Conservation (phyloP, 257 asterid species). For the Datura wrightii region DNA sequence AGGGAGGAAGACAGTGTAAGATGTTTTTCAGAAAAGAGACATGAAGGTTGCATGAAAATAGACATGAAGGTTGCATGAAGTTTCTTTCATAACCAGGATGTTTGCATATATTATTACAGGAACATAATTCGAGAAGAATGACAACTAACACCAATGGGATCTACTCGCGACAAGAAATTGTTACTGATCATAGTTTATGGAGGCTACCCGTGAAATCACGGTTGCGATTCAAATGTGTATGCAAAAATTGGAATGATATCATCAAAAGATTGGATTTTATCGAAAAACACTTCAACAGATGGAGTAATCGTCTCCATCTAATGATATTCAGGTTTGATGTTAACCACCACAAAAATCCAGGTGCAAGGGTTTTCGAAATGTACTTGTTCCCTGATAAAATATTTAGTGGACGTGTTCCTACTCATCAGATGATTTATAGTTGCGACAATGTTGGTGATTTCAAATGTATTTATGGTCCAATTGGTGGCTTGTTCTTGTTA, state of each 20-base stretch:
- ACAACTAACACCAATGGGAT: not conserved
- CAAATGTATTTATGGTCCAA: not conserved
- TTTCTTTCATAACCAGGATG: not conserved
- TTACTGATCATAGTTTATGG: not conserved
- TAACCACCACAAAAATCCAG: not conserved
- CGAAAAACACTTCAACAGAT: not conserved
- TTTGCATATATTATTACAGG: not conserved
- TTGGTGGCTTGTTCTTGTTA: not conserved
- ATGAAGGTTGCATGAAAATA: no score
- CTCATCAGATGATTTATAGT: not conserved
- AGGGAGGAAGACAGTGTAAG: no score
- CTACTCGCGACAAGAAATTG: not conserved
- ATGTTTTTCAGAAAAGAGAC: no score
- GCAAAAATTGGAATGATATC: not conserved
- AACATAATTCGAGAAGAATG: conserved; percentile 1
- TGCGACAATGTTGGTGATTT: not conserved
- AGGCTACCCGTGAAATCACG: not conserved
- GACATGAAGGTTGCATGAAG: no score
- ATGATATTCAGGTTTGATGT: not conserved
- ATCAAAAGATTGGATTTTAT: not conserved
- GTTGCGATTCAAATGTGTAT: not conserved
- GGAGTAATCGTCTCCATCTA: not conserved
- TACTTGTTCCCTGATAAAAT: not conserved
- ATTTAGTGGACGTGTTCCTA: not conserved
- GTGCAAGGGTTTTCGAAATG: not conserved